Evolutionary conservation across 2,329 filamentous ascomycete species (phyloP).

Genomic region (Moelleriella libera): DNA sequence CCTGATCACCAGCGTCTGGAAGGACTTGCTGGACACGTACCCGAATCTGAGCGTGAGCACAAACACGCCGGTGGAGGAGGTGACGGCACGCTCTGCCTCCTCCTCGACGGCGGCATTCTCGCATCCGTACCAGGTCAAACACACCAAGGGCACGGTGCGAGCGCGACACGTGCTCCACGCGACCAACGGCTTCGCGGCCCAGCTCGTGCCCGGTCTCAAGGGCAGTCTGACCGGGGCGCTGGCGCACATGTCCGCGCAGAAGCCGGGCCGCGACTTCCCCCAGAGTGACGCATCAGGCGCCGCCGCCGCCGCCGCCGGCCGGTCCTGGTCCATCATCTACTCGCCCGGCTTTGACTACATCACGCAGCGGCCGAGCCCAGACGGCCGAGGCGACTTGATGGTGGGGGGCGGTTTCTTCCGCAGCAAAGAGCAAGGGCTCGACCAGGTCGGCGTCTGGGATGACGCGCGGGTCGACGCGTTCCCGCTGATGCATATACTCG

Average conservation of each 20-base stretch:
- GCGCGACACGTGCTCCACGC: constrained; percentile 40
- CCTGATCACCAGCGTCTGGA: constrained; percentile 31
- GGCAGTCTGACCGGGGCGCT: constrained; percentile 28
- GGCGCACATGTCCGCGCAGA: constrained; percentile 36
- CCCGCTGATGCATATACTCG: constrained; percentile 23
- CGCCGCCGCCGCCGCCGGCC: constrained; percentile 14
- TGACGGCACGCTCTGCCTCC: not conserved
- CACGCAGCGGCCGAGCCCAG: constrained; percentile 25
- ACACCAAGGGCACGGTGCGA: constrained; percentile 26
- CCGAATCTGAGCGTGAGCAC: constrained; percentile 22
- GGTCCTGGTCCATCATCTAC: constrained; percentile 38
- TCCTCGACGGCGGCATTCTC: constrained; percentile 2
- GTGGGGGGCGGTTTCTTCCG: constrained; percentile 37
- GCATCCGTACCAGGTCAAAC: constrained; percentile 27
- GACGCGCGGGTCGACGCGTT: constrained; percentile 27
- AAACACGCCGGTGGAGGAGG: constrained; percentile 19
- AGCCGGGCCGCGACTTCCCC: constrained; percentile 20
- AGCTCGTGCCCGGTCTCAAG: constrained; percentile 34
- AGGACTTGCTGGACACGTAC: constrained; percentile 21
- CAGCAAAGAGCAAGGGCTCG: constrained; percentile 24
- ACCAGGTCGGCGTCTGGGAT: constrained; percentile 30
- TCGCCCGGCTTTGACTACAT: constrained; percentile 34
- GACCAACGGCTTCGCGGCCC: constrained; percentile 38
- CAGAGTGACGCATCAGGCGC: constrained; percentile 3
- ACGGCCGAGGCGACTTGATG: constrained; percentile 32